These are phyloP conservation scores for Lactifluus volemus DNA, from an alignment of 768 basidiomycete species.

Conservation along the genomic window DNA sequence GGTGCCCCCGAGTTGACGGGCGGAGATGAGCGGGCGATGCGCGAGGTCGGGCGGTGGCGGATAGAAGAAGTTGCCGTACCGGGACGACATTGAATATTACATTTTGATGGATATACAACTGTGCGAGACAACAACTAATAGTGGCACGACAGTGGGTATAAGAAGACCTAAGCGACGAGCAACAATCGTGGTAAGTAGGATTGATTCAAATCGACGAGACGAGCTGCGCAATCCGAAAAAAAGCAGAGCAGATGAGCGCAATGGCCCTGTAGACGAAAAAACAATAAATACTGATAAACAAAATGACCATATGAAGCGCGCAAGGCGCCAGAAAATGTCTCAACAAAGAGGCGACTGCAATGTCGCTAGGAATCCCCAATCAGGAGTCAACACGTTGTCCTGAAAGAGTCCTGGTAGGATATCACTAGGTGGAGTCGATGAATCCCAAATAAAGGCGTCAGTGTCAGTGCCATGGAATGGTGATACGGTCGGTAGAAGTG, in stretches of 20 bases:
- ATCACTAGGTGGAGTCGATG: not conserved
- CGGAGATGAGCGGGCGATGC: constrained; percentile 82
- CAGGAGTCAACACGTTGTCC: not conserved
- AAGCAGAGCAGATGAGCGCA: not conserved
- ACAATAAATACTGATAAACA: not conserved
- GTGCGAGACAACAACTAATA: not conserved
- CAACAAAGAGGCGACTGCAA: not conserved
- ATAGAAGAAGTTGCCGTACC: constrained; percentile 60
- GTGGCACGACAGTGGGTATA: not conserved
- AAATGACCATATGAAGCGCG: not conserved
- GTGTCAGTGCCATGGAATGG: too few relatives aligned
- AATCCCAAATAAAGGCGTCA: not conserved
- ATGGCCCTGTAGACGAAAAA: not conserved
- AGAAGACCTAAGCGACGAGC: not conserved
- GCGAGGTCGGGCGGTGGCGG: constrained; percentile 82
- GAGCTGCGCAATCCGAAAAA: not conserved
- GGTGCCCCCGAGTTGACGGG: constrained; percentile 50
- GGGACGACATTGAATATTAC: constrained; percentile 43
- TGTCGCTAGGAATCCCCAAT: not conserved
- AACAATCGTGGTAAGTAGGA: not conserved
- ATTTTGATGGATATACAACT: not conserved
- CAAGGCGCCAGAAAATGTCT: not conserved
- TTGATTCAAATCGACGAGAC: not conserved
- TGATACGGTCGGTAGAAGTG: not conserved
- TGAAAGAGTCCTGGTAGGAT: not conserved